Evolutionary conservation across 1,284 basidiomycete species (phyloP), one percentile per base, ranked within the genome.

Genomic region (Malassezia caprae): DNA sequence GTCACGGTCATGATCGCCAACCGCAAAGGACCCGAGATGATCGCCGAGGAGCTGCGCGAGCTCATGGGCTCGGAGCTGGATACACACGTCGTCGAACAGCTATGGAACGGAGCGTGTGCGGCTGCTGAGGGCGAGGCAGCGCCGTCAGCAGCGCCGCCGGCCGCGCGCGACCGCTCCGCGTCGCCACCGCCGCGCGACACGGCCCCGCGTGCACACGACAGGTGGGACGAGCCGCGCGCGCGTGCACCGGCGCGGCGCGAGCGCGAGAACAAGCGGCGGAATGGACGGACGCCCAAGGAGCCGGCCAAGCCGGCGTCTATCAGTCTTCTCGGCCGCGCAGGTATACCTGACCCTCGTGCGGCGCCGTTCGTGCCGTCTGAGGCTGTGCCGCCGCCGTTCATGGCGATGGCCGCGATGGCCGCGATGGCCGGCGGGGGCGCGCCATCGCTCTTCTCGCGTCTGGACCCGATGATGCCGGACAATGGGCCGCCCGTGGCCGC

Each of bases 1-100:
- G 65, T 75, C 35, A 67, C 69, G 17, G 72, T 75, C 44, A 75
- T 75, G 73, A 58, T 73, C 31, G 69, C 69, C 30, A 73, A 73
- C 32, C 63, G 64, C 43, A 73, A 73, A 56, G 60, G 66, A 15
- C 50, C 59, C 4, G 63, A 63, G 4, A 63, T 67, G 54, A 65
- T 73, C 53, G 65, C 63, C 4, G 58, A 61, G 19, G 70, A 73
- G 59, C 61, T 73, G 37, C 48, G 61, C 34, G 70, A 73, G 17
- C 57, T 73, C 26, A 58, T 73, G 13, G 71, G 71, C 31, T 50
- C 60, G 7, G 71, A 68, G 24, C 69, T 67, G 27, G 62, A 69
- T 26, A 34, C 62, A 12, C 34, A 37, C 0, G 63, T 75, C 37
- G 64, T 67, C 4, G 42, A 51, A 1, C 67, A 63, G 64, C 46